A percentile compares a stretch with the other conserved stretches of the same genome.
Evolutionary conservation across 1,284 basidiomycete genomes (phyloP).

Genomic region (Papiliotrema laurentii): DNA sequence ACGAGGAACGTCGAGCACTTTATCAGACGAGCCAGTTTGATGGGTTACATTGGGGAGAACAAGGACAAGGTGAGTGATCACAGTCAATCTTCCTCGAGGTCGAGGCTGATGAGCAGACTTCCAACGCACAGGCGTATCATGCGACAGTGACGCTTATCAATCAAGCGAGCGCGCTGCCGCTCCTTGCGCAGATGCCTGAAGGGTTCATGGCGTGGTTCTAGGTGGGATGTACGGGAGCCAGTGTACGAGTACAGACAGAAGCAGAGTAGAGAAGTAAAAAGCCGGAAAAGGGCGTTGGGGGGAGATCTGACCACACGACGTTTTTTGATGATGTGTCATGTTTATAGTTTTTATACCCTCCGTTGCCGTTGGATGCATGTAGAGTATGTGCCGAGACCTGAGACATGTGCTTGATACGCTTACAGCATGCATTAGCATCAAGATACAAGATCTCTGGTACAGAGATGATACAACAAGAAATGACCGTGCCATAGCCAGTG

Average conservation of each 20-base stretch:
- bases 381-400: not conserved
- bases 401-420: not conserved
- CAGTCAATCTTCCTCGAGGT: not conserved
- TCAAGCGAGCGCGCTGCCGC: constrained; percentile 53
- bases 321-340: not conserved
- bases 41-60: constrained; percentile 52
- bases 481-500: no score
- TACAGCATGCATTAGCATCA: not conserved
- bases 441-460: no score
- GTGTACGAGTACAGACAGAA: not conserved
- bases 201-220: constrained; percentile 80
- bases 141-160: constrained; percentile 80
- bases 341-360: not conserved
- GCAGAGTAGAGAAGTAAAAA: not conserved
- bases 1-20: constrained; percentile 71
- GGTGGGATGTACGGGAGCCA: not conserved
- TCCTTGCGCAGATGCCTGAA: constrained; percentile 62
- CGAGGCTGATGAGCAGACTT: constrained; percentile 13
- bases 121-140: constrained; percentile 57
- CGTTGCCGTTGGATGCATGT: not conserved
- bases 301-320: no score
- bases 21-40: constrained; percentile 51
- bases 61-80: constrained; percentile 66
- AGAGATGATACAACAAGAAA: no score
- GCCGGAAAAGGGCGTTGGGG: not conserved